These are phyloP conservation scores for Pseudovirgaria hyperparasitica DNA, from an alignment of 2,329 filamentous ascomycete genomes.

Conservation along the genomic window DNA sequence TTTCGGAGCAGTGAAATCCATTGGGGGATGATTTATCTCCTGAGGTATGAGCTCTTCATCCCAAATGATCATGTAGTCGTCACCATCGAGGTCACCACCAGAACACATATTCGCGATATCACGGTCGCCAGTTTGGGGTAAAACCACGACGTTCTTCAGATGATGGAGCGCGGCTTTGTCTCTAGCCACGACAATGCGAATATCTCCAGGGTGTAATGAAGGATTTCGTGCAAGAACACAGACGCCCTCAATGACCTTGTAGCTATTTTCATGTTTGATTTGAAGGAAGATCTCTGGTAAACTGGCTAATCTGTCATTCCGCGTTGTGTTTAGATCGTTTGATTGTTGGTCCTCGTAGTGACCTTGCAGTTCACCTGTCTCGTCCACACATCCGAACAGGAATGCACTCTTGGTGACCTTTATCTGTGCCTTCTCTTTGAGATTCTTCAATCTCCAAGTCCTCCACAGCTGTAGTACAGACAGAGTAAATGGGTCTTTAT, in stretches of 20 bases:
- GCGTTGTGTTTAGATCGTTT: constrained; percentile 30
- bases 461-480: constrained; percentile 76
- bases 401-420: constrained; percentile 73
- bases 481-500: constrained; percentile 66
- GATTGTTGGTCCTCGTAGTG: constrained; percentile 43
- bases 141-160: constrained; percentile 73
- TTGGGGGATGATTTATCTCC: constrained; percentile 60
- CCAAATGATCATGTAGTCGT: constrained; percentile 94
- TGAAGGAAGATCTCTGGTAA: constrained; percentile 87
- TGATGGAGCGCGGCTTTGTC: constrained; percentile 61
- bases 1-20: constrained; percentile 56
- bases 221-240: constrained; percentile 87
- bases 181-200: constrained; percentile 76
- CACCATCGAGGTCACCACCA: constrained; percentile 87
- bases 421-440: constrained; percentile 89
- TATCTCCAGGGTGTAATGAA: constrained; percentile 83
- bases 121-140: constrained; percentile 70
- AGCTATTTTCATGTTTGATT: constrained; percentile 43
- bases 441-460: constrained; percentile 73
- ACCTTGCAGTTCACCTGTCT: constrained; percentile 63
- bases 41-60: constrained; percentile 53
- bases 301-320: constrained; percentile 22
- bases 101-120: constrained; percentile 91
- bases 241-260: constrained; percentile 57
- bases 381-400: constrained; percentile 78